Percentiles rank a stretch among this genome's conserved stretches.
phyloP scores from a whole-genome alignment of 805 yeast species.

The Saturnispora serradocipensis region DNA sequence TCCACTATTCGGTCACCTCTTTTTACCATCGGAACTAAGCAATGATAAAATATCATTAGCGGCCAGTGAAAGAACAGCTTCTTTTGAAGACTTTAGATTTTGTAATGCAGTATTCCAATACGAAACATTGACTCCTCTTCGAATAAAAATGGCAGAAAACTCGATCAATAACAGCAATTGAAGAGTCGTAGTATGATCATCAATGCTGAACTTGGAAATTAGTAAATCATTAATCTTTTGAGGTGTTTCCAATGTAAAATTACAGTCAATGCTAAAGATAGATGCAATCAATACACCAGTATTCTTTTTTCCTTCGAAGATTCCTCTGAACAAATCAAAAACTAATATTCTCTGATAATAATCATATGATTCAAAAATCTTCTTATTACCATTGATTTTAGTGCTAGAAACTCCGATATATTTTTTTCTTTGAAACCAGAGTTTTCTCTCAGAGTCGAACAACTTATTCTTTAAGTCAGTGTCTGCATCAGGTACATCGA shows the following conservation, averaged over 20 bases:
- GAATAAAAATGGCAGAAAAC: constrained; percentile 2
- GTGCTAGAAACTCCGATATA: background rate
- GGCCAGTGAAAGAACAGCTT: constrained; percentile 1
- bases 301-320: constrained; percentile 3
- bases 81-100: background rate
- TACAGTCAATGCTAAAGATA: background rate
- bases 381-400: background rate
- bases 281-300: constrained; percentile 7
- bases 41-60: background rate
- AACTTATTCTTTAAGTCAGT: constrained; percentile 1
- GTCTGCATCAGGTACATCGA: constrained; percentile 1
- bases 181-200: background rate
- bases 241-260: constrained; percentile 5
- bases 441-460: constrained; percentile 6
- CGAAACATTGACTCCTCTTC: background rate
- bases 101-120: background rate
- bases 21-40: background rate
- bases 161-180: constrained; percentile 3
- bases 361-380: constrained; percentile 3
- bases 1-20: background rate
- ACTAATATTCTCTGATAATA: constrained; percentile 7
- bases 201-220: background rate
- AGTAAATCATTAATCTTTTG: constrained; percentile 1
- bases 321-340: constrained; percentile 11
- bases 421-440: constrained; percentile 4